Evolutionary conservation across 352 stramenopile genomes (phyloP), one percentile per base, ranked within the genome.

Genomic region (Globisporangium uncinulatum): DNA sequence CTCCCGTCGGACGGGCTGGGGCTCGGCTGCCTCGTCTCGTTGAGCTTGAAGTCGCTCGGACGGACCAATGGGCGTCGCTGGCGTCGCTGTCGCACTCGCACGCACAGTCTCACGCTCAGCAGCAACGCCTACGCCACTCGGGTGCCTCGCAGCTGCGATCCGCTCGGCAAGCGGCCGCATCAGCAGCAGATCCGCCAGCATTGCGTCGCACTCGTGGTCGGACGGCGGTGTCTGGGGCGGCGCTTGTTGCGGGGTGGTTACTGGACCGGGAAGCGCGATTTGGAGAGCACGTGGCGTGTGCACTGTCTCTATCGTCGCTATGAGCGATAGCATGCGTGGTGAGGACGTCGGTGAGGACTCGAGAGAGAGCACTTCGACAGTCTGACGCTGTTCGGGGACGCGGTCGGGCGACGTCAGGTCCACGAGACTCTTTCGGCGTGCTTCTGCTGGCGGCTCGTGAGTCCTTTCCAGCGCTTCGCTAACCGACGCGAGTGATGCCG

Each of bases 351-450:
- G n/a, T 9, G 42, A 47, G 7, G 42, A 8, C 8, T 29, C 1
- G 14, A 10, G 13, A 15, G 52, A 17, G 2, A 39, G 21, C 3
- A 41, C 15, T 8, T 42, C 3, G 8, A 42, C 6, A 9, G 29
- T 31, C 15, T 6, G 13, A 2, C 19, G 32, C n/a, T 44, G 32
- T 0, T 39, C 45, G 4, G 6, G 6, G 7, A 17, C 24, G 17
- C 14, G 42, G 19, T 74, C 47, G 4, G 67, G 63, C 7, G 67
- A 75, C 19, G 74, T 75, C 55, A 89, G 54, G 53, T 85, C 68
- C 6, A 88, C 78, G 42, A 84, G 48, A 24, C 62, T 76, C 49
- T 57, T 7, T 55, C 58, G 43, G 60, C 51, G 17, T 20, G 3
- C 9, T 52, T n/a, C 37, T 17, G 3, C n/a, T 17, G 20, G 19